These are phyloP conservation scores for Clavispora carvajalis DNA, from an alignment of 805 yeast species.

Conservation along the genomic window DNA sequence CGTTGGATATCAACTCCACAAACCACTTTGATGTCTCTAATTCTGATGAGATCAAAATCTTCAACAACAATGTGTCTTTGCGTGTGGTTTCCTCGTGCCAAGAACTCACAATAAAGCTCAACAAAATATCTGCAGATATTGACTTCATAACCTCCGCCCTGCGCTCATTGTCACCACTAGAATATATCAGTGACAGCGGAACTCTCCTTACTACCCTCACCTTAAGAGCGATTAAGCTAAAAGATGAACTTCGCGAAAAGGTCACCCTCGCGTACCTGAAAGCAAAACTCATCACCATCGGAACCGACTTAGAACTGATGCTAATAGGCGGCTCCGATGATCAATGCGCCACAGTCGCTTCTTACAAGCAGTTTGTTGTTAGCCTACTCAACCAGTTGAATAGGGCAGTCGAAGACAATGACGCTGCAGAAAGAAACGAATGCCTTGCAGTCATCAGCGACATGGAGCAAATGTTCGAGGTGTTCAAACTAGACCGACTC, in stretches of 20 bases:
- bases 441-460: conserved; percentile 63
- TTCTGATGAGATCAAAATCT: conserved; percentile 22
- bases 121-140: conserved; percentile 40
- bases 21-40: conserved; percentile 26
- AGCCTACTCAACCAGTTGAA: conserved; percentile 55
- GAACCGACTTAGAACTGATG: conserved; percentile 53
- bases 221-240: conserved; percentile 43
- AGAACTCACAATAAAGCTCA: conserved; percentile 39
- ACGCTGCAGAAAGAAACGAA: conserved; percentile 56
- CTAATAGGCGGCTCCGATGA: conserved; percentile 34
- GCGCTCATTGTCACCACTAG: conserved; percentile 37
- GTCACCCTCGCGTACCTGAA: conserved; percentile 57
- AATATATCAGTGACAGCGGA: conserved; percentile 50
- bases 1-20: conserved; percentile 45
- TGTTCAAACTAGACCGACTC: conserved; percentile 34
- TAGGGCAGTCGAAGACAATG: conserved; percentile 46
- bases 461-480: conserved; percentile 70
- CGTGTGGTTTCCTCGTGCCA: conserved; percentile 49
- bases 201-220: conserved; percentile 42
- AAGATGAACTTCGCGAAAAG: conserved; percentile 46
- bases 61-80: conserved; percentile 50
- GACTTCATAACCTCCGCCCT: conserved; percentile 43
- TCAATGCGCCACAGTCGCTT: conserved; percentile 23
- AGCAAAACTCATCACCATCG: conserved; percentile 60
- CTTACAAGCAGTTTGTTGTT: conserved; percentile 57